phyloP scores from a whole-genome alignment of 2,329 filamentous ascomycete species.

The Cryphonectria naterciae region DNA sequence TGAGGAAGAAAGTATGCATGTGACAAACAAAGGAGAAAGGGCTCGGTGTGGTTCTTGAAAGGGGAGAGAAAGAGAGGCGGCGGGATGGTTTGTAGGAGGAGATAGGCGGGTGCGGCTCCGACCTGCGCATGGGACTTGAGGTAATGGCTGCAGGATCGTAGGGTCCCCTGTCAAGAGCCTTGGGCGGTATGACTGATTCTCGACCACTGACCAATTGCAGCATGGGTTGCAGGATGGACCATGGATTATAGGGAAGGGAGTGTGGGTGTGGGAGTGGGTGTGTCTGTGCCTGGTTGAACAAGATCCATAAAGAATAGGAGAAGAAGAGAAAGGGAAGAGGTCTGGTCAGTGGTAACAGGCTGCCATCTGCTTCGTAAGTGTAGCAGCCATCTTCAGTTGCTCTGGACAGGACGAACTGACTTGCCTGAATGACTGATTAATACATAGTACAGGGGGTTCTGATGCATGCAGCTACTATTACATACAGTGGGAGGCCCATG shows the following conservation, averaged over 20 bases:
- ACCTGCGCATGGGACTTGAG: not conserved
- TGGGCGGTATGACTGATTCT: constrained; percentile 13
- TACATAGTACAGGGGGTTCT: not conserved
- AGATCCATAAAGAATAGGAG: not conserved
- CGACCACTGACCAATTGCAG: not conserved
- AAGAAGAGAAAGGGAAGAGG: no score
- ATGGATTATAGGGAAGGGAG: not conserved
- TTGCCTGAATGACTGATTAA: no score
- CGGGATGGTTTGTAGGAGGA: constrained; percentile 13
- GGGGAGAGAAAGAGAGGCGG: not conserved
- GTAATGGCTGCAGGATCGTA: constrained; percentile 5
- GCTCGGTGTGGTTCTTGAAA: not conserved
- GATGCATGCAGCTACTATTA: not conserved
- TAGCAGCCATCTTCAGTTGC: not conserved
- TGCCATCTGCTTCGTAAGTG: not conserved
- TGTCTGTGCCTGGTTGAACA: not conserved
- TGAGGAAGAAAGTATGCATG: not conserved
- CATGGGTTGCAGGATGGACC: not conserved
- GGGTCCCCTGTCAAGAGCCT: constrained; percentile 5
- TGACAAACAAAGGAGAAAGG: not conserved
- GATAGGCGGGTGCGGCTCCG: constrained; percentile 13
- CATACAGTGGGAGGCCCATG: not conserved
- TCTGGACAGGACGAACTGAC: not conserved
- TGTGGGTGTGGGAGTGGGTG: not conserved
- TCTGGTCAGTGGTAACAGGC: not conserved